These are phyloP conservation scores for Aspergillus felis DNA, from an alignment of 2,329 filamentous ascomycete species.

Conservation along the genomic window DNA sequence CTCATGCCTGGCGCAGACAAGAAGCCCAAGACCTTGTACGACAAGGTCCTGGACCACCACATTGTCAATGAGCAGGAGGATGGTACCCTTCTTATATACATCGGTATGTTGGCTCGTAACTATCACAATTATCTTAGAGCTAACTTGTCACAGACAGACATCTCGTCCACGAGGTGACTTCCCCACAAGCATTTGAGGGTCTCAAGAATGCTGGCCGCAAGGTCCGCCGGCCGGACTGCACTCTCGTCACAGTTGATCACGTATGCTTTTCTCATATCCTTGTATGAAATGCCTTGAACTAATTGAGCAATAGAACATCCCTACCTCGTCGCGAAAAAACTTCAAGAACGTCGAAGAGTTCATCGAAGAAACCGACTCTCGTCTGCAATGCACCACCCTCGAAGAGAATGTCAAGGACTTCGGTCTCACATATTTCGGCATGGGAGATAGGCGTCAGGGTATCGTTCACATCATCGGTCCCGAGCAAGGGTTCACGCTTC, in stretches of 20 bases:
- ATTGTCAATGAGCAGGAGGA: constrained; percentile 94
- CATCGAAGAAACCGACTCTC: constrained; percentile 90
- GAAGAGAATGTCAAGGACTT: constrained; percentile 98
- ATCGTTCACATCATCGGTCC: constrained; percentile 98
- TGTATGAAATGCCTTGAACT: constrained; percentile 10
- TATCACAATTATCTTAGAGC: constrained; percentile 5
- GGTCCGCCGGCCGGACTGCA: constrained; percentile 93
- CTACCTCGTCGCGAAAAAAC: constrained; percentile 82
- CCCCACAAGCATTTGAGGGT: constrained; percentile 98
- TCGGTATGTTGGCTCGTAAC: constrained; percentile 57
- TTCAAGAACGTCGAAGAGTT: constrained; percentile 93
- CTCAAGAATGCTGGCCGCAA: constrained; percentile 81
- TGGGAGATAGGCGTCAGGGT: constrained; percentile 93
- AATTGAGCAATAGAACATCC: constrained; percentile 67
- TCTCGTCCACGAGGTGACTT: constrained; percentile 97
- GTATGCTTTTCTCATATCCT: constrained; percentile 52
- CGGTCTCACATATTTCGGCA: constrained; percentile 93
- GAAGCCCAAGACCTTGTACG: constrained; percentile 82
- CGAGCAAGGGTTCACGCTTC: constrained; percentile 97
- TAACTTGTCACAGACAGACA: constrained; percentile 68
- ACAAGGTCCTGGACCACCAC: constrained; percentile 94
- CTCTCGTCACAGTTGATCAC: constrained; percentile 92
- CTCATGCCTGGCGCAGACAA: constrained; percentile 72
- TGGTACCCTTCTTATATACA: constrained; percentile 88
- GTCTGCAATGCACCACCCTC: constrained; percentile 88